Base-by-base conservation (phyloP, 2,329 filamentous ascomycete species). In the Ophiobolus disseminans region DNA sequence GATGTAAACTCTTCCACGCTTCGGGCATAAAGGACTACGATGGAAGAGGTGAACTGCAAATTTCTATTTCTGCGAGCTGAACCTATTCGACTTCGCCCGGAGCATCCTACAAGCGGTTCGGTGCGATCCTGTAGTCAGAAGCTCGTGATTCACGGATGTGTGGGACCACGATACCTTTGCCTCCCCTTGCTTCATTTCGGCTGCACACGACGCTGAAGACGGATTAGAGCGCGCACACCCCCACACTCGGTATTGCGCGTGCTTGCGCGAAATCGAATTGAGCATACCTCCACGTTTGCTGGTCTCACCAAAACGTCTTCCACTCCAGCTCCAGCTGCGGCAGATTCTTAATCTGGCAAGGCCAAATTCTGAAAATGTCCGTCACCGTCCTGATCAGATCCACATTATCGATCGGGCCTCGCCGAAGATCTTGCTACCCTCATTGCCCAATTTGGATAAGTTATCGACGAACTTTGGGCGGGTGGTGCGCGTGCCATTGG, bases 121-220 rank as follows among this genome's bases (percentile, higher is more conserved):
- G 23, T 26, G 6, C 23, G 23, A 26, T 26, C 23, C 7, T 26
- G 23, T 26, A 26, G 30, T 14, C 17, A 37, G 14, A 28, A 21
- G 28, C 22, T 41, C 34, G 25, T 10, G 28, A 25, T n/a, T n/a
- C n/a, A n/a, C n/a, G n/a, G n/a, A n/a, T n/a, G n/a, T n/a, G n/a
- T n/a, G n/a, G n/a, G n/a, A n/a, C n/a, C n/a, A n/a, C n/a, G n/a
- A n/a, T n/a, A n/a, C n/a, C n/a, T n/a, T 35, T 40, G 21, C 37
- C 9, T 50, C 57, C 62, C 62, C 62, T 63, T 66, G 54, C 61
- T 49, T 65, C 34, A 36, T 13, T 40, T n/a, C 17, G 31, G 21
- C 58, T 57, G 55, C 54, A 57, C 48, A 40, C 32, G 38, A 48
- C 49, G 45, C 49, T 50, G 22, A 28, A 45, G 35, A 11, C 32